These are phyloP conservation scores for Penicillium sclerotiorum DNA, from an alignment of 2,329 filamentous ascomycete genomes.

Conservation along the genomic window DNA sequence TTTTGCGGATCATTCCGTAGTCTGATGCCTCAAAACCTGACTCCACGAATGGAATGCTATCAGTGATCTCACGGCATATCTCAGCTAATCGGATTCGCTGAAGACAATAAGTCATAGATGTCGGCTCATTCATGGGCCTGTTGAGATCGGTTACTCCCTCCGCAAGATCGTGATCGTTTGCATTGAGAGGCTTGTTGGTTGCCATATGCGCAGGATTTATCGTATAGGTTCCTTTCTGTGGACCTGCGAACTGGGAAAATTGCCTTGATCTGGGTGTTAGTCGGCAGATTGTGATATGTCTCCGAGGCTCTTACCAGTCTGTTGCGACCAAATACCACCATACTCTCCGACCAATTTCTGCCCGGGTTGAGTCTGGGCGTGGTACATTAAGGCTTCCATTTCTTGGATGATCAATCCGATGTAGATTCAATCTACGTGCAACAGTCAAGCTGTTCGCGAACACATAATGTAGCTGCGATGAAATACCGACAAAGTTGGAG, in stretches of 20 bases:
- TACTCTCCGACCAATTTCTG: slow-evolving; percentile 42
- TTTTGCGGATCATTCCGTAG: slow-evolving; percentile 36
- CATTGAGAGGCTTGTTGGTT: slow-evolving; percentile 39
- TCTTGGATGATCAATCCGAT: slow-evolving; percentile 22
- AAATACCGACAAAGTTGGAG: slow-evolving; percentile 38
- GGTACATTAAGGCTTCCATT: slow-evolving; percentile 16
- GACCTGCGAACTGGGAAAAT: slow-evolving; percentile 37
- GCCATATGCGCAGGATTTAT: slow-evolving; percentile 43
- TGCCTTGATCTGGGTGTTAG: slow-evolving; percentile 18
- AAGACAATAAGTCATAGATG: slow-evolving; percentile 44
- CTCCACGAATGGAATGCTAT: slow-evolving; percentile 31
- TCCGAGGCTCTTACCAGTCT: slow-evolving; percentile 35
- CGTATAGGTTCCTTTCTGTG: slow-evolving; percentile 40
- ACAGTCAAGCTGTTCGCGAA: slow-evolving; percentile 34
- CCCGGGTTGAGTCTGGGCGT: slow-evolving; percentile 27
- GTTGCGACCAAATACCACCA: slow-evolving; percentile 46
- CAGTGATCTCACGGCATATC: slow-evolving; percentile 41
- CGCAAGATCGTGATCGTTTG: slow-evolving; percentile 38
- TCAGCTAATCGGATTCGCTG: slow-evolving; percentile 39
- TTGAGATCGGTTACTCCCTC: slow-evolving; percentile 27
- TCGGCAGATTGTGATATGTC: background rate
- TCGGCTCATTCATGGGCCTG: slow-evolving; percentile 31
- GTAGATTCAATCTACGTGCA: slow-evolving; percentile 19
- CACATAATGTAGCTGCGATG: slow-evolving; percentile 35
- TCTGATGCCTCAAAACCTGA: slow-evolving; percentile 19